Base-by-base conservation (phyloP, 169 alveolate species). In the Eimeria maxima region DNA sequence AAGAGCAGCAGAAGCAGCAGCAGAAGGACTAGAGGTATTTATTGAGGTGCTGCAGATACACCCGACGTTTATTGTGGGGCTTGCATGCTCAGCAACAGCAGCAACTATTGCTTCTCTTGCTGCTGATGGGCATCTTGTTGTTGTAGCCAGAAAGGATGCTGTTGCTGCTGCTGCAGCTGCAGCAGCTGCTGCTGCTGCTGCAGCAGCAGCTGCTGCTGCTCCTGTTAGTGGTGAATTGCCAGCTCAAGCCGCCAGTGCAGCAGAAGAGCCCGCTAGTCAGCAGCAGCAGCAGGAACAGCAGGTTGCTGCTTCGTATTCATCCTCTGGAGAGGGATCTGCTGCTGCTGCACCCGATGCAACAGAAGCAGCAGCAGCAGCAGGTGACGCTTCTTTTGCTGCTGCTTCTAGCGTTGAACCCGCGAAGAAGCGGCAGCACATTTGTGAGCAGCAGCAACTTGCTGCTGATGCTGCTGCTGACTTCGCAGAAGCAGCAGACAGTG, bases 1-100 rank as follows among this genome's bases (percentile, higher is more conserved):
- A n/a, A 60, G 90, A 24, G 90, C 71, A 45, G 90, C 90, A 53
- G 90, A 81, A 45, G 33, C 13, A 50, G 24, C 53, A 20, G 27
- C 13, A 24, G 90, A 81, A 20, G 90, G 90, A 7, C 44, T 81
- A 16, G 90, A 81, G 69, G 53, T 73, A 6, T 44, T 50, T 20
- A 50, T 73, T 20, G 90, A 81, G n/a, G 90, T 81, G 90, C 90
- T 81, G 90, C 90, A 81, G 71, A 81, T 38, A 18, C 90, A 81
- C 90, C 45, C 73, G 45, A 65, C 22, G 20, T 81, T 50, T 24
- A 81, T 81, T 45, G 90, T 81, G 27, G 90, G 90, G 22, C 47
- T 81, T 11, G 71, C 90, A 13, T 60, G 57, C 24, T 81, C 90
- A 1, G 27, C 16, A 8, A 81, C 90, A n/a, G 90, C 73, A 81